A percentile compares a stretch with the other conserved stretches of the same genome.
These are phyloP conservation scores for Pseudonectria buxi DNA, from an alignment of 2,329 filamentous ascomycete genomes.

Conservation along the genomic window DNA sequence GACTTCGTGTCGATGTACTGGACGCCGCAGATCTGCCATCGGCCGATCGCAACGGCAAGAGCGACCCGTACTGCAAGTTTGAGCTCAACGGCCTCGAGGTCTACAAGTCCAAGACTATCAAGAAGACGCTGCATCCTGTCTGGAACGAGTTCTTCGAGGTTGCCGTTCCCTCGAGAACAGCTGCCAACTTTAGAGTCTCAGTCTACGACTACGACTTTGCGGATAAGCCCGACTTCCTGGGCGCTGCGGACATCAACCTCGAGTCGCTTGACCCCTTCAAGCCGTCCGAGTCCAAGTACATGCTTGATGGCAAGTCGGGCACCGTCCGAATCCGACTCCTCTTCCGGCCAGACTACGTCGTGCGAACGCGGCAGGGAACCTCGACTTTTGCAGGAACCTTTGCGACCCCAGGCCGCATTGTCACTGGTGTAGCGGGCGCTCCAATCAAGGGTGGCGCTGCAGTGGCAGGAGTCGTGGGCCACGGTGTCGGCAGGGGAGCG, in stretches of 20 bases:
- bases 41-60: slow-evolving; percentile 92
- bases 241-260: slow-evolving; percentile 67
- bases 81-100: slow-evolving; percentile 81
- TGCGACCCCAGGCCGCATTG: slow-evolving; percentile 77
- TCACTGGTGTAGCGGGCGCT: slow-evolving; percentile 71
- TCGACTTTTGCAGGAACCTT: slow-evolving; percentile 92
- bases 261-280: slow-evolving; percentile 78
- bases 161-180: slow-evolving; percentile 74
- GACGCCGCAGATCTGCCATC: slow-evolving; percentile 84
- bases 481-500: slow-evolving; percentile 80
- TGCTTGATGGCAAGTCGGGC: slow-evolving; percentile 85
- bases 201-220: slow-evolving; percentile 97
- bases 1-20: slow-evolving; percentile 84
- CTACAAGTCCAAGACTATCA: slow-evolving; percentile 91
- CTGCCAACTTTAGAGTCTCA: slow-evolving; percentile 72
- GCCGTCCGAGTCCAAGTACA: slow-evolving; percentile 65
- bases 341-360: slow-evolving; percentile 90
- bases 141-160: slow-evolving; percentile 98
- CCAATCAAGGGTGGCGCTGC: slow-evolving; percentile 90
- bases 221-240: slow-evolving; percentile 88
- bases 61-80: slow-evolving; percentile 95
- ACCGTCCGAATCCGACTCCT: slow-evolving; percentile 74
- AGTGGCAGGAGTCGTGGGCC: slow-evolving; percentile 64
- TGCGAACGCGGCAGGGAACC: slow-evolving; percentile 77
- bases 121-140: slow-evolving; percentile 89